Evolutionary conservation across 2,329 filamentous ascomycete species (phyloP), one percentile per base, ranked within the genome.

Genomic region (Cercospora zeina): DNA sequence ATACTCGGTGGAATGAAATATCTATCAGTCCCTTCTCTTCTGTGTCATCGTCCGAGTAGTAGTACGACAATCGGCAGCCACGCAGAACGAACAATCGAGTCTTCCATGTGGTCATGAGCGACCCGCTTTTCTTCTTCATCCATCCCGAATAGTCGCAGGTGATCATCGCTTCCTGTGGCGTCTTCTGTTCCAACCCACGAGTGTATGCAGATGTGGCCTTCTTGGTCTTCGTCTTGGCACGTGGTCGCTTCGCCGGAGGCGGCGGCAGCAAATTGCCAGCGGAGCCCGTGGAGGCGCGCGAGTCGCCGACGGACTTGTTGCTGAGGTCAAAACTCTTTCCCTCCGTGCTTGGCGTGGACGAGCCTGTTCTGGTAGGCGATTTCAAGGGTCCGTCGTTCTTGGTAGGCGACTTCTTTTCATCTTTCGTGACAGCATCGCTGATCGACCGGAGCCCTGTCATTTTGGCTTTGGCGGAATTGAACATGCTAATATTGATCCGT

Each of bases 101-200:
- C 73, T 97, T 99, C 95, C 95, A 99, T 1, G 93, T 96, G 2
- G 92, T 92, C 88, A 99, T 96, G 34, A 97, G 81, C 71, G 93
- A 95, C 1, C 91, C 93, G 63, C 91, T 96, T 77, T 96, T 93
- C 83, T 99, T 99, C 82, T 95, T 97, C 95, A 99, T 99, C 95
- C 95, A 99, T 1, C 95, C 95, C 71, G 89, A 93, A 75, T 96
- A 97, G 73, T 99, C 93, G 59, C 91, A 93, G 64, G 86, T 87
- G 65, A 87, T 80, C 77, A 96, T 95, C 64, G 93, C 92, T 73
- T 96, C 91, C 59, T 87, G 82, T 0, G 95, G 95, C 0, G 85
- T 79, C 63, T 93, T 89, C 76, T 93, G 92, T 69, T 90, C 84
- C 42, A 97, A 79, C 0, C 95, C 95, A 31, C 90, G 88, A 16